Conservation (phyloP, 306 rosid genomes). For the Quercus gilva region DNA sequence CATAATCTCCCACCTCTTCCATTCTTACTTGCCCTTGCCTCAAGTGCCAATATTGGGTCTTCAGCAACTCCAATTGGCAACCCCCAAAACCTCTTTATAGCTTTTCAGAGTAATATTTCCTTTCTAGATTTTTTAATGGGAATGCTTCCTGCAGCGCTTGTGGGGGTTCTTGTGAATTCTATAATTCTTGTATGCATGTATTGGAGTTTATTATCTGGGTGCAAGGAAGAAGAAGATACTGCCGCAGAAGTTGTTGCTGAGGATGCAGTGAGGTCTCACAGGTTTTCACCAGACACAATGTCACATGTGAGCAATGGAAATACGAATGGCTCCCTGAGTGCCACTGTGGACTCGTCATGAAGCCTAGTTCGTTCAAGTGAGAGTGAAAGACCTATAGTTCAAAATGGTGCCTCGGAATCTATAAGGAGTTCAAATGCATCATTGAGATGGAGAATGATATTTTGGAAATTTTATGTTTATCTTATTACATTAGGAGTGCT, state of each 20-base stretch:
- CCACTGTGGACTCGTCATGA: too few species aligned
- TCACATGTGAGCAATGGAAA: too few species aligned
- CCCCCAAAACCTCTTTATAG: constrained; percentile 85
- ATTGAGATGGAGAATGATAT: too few species aligned
- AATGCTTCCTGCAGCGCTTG: constrained; percentile 69
- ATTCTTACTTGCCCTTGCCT: constrained; percentile 86
- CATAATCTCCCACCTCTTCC: constrained; percentile 91
- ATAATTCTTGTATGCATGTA: constrained; percentile 48
- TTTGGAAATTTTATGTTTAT: constrained; percentile 39
- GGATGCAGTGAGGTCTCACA: constrained; percentile 61
- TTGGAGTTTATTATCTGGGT: constrained; percentile 57
- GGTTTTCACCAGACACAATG: too few species aligned
- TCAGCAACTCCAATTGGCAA: constrained; percentile 90
- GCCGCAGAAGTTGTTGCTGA: constrained; percentile 38
- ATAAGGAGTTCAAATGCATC: too few species aligned
- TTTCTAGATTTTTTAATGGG: constrained; percentile 64
- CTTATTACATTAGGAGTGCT: constrained; percentile 75
- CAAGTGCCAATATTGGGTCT: constrained; percentile 91
- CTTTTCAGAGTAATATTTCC: constrained; percentile 66
- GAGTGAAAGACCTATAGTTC: too few species aligned
- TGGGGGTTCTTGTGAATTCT: constrained; percentile 66
- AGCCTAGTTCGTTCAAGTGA: too few species aligned
- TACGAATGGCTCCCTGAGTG: too few species aligned
- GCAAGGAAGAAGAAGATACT: constrained; percentile 58
- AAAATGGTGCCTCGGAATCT: too few species aligned